A percentile compares a stretch with the other conserved stretches of the same genome.
phyloP scores from a whole-genome alignment of 2,329 filamentous ascomycete species.

The Xylaria sp. region DNA sequence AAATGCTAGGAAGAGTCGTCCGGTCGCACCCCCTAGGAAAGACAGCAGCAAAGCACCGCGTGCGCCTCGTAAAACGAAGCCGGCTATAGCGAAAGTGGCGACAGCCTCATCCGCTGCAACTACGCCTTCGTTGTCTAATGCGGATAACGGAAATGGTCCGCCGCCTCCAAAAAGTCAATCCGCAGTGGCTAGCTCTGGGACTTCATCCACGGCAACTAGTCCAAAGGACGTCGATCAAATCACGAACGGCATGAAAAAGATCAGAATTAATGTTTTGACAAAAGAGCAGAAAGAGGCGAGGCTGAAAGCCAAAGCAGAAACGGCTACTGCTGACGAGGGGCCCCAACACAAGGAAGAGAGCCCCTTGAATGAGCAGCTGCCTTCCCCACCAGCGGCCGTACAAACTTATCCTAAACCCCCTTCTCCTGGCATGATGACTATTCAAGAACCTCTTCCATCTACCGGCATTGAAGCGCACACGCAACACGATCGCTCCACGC shows the following conservation, averaged over 20 bases:
- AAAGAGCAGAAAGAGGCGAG: constrained; percentile 63
- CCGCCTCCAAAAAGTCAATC: not conserved
- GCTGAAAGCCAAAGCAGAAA: constrained; percentile 42
- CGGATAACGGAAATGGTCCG: not conserved
- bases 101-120: constrained; percentile 16
- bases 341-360: not conserved
- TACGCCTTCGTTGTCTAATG: constrained; percentile 12
- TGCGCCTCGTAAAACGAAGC: constrained; percentile 45
- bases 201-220: not conserved
- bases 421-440: not conserved
- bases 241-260: constrained; percentile 64
- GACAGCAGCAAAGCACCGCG: constrained; percentile 45
- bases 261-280: constrained; percentile 66
- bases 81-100: constrained; percentile 25
- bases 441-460: not conserved
- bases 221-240: constrained; percentile 58
- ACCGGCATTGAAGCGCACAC: not conserved
- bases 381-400: not conserved
- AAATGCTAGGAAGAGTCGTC: constrained; percentile 65
- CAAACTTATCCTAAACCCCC: not conserved
- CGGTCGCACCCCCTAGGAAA: constrained; percentile 51
- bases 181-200: not conserved
- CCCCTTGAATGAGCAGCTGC: not conserved
- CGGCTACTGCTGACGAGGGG: not conserved
- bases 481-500: not conserved